Evolutionary conservation across 345 rosid species (phyloP), one percentile per base, ranked within the genome.

Genomic region (Sapria himalayana): DNA sequence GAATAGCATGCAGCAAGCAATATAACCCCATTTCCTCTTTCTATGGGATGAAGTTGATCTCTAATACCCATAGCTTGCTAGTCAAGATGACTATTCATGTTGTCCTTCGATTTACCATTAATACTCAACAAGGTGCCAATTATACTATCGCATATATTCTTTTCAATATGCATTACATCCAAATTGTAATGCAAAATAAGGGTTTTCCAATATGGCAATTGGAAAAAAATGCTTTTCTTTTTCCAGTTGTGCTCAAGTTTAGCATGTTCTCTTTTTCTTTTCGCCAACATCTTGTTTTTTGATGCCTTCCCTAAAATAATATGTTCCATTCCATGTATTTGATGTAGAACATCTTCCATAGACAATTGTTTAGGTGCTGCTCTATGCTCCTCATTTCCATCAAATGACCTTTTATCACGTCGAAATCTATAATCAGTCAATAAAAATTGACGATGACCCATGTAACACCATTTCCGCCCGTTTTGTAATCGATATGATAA

Each of bases 71-170:
- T 1, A 13, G 4, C n/a, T 0, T 11, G 3, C 16, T 13, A 22
- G 10, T 31, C 55, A 1, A 22, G 3, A 15, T 23, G 18, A 22
- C 32, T 23, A 3, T 22, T 40, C 14, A 19, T 4, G 1, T n/a
- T n/a, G 9, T 19, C 48, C 22, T 50, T 50, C 2, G 17, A 20
- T 10, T 32, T 46, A 20, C 9, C 38, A 13, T 29, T 7, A 7
- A 25, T 10, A 3, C 9, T 25, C 24, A 31, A 5, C 2, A 50
- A 3, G 1, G 40, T 50, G 10, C 15, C 20, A 1, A 50, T 3
- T 3, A 41, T 8, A 10, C n/a, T 33, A 3, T 45, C 51, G 38
- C 57, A 44, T 5, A 52, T 17, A 29, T 36, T 52, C 13, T 52
- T 52, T 11, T 37, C 39, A 24, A 51, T 34, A 13, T 29, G 46